These are phyloP conservation scores for Gastrolobium villosum DNA, from an alignment of 306 rosid genomes.

Conservation along the genomic window DNA sequence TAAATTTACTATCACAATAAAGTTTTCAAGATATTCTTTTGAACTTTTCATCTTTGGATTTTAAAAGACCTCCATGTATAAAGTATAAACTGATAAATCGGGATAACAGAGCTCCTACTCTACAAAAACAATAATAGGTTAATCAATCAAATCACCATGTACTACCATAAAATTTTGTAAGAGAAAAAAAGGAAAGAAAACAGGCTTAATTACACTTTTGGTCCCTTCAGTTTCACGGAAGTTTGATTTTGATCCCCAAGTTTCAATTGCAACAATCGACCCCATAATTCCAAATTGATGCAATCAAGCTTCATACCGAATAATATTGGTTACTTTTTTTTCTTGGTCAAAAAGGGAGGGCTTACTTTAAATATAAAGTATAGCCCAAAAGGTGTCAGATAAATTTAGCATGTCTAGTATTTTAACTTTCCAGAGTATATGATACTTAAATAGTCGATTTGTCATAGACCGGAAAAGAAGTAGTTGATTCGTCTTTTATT, in stretches of 20 bases:
- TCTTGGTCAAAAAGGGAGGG: background rate
- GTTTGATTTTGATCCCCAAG: background rate
- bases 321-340: background rate
- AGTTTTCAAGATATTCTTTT: constrained; percentile 20
- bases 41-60: constrained; percentile 18
- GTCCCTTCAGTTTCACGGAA: background rate
- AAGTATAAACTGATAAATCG: constrained; percentile 9
- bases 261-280: background rate
- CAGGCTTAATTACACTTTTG: background rate
- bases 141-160: background rate
- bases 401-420: background rate
- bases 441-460: background rate
- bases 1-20: constrained; percentile 17
- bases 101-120: background rate
- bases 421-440: constrained; percentile 10
- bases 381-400: background rate
- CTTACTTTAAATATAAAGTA: background rate
- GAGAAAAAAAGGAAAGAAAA: background rate
- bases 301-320: constrained; percentile 9
- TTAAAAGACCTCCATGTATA: background rate
- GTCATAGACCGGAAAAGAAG: background rate
- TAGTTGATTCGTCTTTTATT: background rate
- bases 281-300: constrained; percentile 9
- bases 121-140: background rate
- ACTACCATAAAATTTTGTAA: background rate